Conservation (phyloP, 768 basidiomycete genomes). For the Russula sp. region DNA sequence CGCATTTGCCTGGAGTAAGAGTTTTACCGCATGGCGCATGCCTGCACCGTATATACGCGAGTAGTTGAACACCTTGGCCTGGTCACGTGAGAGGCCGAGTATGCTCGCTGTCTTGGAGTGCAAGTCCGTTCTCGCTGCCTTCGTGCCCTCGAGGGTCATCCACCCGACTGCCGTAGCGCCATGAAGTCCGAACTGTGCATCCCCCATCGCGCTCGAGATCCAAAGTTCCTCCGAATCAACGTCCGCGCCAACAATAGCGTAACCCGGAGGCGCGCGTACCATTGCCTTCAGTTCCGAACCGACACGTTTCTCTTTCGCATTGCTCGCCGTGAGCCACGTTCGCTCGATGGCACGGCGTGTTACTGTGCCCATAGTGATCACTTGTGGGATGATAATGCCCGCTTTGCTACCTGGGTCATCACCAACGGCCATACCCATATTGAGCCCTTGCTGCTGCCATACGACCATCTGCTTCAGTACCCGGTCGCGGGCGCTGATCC, state of each 20-base stretch:
- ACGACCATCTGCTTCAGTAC: constrained; percentile 92
- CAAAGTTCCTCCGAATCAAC: constrained; percentile 98
- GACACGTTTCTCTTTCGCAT: constrained; percentile 96
- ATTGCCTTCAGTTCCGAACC: constrained; percentile 98
- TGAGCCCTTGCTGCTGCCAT: constrained; percentile 57
- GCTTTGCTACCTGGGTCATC: constrained; percentile 48
- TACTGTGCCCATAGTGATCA: constrained; percentile 98
- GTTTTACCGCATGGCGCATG: constrained; percentile 85
- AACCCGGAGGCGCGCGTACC: constrained; percentile 91
- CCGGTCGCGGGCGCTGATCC: constrained; percentile 92
- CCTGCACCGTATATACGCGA: constrained; percentile 99
- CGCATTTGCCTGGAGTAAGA: constrained; percentile 82
- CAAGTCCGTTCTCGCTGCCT: constrained; percentile 89
- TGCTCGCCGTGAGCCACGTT: constrained; percentile 97
- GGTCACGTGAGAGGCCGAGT: constrained; percentile 87
- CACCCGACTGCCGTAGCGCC: constrained; percentile 96
- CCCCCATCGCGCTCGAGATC: constrained; percentile 99
- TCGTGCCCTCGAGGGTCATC: constrained; percentile 99
- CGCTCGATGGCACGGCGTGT: constrained; percentile 96
- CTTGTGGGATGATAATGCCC: constrained; percentile 93
- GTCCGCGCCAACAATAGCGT: constrained; percentile 94
- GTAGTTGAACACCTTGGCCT: constrained; percentile 98
- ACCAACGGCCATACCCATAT: constrained; percentile 50
- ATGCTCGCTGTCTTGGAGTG: constrained; percentile 96
- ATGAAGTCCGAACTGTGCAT: constrained; percentile 95